Percentiles rank a stretch among this genome's conserved stretches.
phyloP scores from a whole-genome alignment of 306 rosid genomes.

The Castanea sativa region DNA sequence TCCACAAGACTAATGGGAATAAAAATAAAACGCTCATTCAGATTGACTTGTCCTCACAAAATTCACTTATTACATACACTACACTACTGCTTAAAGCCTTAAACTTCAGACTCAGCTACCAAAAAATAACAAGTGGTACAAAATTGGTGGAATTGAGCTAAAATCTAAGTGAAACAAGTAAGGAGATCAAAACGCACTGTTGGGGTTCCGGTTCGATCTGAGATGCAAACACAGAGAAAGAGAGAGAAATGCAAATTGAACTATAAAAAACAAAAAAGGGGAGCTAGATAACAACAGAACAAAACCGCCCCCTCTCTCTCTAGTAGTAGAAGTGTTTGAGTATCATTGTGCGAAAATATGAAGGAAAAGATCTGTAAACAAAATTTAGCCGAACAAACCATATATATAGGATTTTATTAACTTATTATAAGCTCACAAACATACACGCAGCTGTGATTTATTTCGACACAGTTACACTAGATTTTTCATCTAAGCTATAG shows the following conservation, averaged over 20 bases:
- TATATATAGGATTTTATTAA: no score
- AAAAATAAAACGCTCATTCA: no score
- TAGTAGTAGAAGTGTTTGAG: no score
- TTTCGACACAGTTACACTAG: no score
- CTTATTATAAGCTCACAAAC: no score
- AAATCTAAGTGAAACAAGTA: constrained; percentile 16
- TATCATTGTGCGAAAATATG: no score
- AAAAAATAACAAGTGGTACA: not conserved
- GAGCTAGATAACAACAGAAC: constrained; percentile 11
- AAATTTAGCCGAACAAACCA: no score
- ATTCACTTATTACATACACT: not conserved
- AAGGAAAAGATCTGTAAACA: no score
- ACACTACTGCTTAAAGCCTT: no score
- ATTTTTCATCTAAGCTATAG: no score
- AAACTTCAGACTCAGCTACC: constrained; percentile 11
- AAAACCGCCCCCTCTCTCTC: constrained; percentile 2
- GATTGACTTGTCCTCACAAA: not conserved
- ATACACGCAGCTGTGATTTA: no score
- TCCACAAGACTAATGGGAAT: no score
- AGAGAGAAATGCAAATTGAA: constrained; percentile 45
- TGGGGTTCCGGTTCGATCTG: constrained; percentile 49
- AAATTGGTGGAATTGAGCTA: not conserved
- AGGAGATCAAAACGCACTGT: constrained; percentile 24
- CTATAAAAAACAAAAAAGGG: not conserved
- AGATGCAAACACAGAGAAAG: constrained; percentile 23